Percentiles rank a stretch among this genome's conserved stretches.
phyloP scores from a whole-genome alignment of 345 rosid genomes.

The Citrus maxima region DNA sequence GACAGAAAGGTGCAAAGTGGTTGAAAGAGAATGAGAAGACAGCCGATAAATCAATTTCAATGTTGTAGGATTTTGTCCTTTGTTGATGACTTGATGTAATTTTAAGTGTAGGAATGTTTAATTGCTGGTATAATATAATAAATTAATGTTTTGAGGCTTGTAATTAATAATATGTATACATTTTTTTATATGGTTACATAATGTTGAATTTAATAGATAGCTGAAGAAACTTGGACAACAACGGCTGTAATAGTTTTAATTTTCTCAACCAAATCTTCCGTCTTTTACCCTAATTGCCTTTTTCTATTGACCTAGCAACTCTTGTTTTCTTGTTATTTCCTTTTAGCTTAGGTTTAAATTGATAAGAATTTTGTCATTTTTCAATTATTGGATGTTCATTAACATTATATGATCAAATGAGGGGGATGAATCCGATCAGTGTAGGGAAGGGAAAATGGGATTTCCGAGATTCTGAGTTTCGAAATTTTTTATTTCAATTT shows the following conservation, averaged over 20 bases:
- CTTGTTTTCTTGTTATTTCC: slow-evolving; percentile 5
- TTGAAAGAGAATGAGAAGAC: slow-evolving; percentile 19
- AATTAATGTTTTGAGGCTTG: too few relatives aligned
- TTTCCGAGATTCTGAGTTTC: not conserved
- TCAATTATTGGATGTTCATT: not conserved
- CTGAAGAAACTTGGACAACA: slow-evolving; percentile 22
- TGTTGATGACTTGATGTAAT: not conserved
- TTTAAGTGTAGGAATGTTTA: not conserved
- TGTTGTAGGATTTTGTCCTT: slow-evolving; percentile 6
- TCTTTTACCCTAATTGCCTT: slow-evolving; percentile 9
- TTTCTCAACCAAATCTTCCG: slow-evolving; percentile 24
- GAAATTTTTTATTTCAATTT: not conserved
- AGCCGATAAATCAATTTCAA: not conserved
- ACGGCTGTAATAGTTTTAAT: slow-evolving; percentile 17
- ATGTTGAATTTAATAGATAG: not conserved
- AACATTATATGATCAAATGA: not conserved
- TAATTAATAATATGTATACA: too few relatives aligned
- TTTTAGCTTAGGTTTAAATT: not conserved
- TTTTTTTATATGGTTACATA: too few relatives aligned
- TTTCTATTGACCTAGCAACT: slow-evolving; percentile 4
- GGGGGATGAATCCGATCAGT: too few relatives aligned
- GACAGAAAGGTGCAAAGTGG: slow-evolving; percentile 24
- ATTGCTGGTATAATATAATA: too few relatives aligned
- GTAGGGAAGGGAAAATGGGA: not conserved
- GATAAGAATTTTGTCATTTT: not conserved